Base-by-base conservation (phyloP, 768 basidiomycete genomes). In the Lentinula sp. region DNA sequence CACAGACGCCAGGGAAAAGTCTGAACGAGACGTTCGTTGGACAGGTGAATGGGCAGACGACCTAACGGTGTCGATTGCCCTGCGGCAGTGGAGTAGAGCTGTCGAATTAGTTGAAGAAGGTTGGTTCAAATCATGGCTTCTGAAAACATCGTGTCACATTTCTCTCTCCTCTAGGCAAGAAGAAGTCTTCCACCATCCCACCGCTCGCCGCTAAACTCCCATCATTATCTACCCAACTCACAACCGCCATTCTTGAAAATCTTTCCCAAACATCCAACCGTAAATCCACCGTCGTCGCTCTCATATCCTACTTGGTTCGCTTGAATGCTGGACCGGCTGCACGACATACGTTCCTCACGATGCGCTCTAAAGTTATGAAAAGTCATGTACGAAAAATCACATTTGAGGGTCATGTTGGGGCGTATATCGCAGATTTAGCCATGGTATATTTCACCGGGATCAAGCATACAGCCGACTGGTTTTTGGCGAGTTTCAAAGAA, bases 391-490 rank as follows among this genome's bases (percentile, higher is more conserved):
- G 95, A 51, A 89, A 86, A 66, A 97, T 99, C 67, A 81, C 83
- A 52, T 95, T 95, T 65, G 93, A 96, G 65, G 95, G 96, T 2
- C 86, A 95, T 67, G 85, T 95, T 37, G 84, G 82, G 2, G 80
- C 88, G 53, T 98, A 96, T 67, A 82, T 98, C 52, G 88, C 85
- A 37, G 93, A 98, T 68, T 78, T 98, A 37, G 85, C 93, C 2
- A 80, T 95, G 45, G 91, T 98, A 0, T 85, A 88, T 61, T 98
- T 98, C 67, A 97, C 95, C 0, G 87, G 92, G 1, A 90, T 99
- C 71, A 95, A 97, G 71, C 93, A 98, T 69, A 97, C 95, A 1
- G 93, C 93, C 13, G 96, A 99, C 74, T 99, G 97, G 97, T 99
- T 93, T 73, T 78, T 98, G 66, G 88, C 90, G 0, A 95, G 93